Evolutionary conservation across 768 basidiomycete genomes (phyloP).

Genomic region (Auricularia sp.): DNA sequence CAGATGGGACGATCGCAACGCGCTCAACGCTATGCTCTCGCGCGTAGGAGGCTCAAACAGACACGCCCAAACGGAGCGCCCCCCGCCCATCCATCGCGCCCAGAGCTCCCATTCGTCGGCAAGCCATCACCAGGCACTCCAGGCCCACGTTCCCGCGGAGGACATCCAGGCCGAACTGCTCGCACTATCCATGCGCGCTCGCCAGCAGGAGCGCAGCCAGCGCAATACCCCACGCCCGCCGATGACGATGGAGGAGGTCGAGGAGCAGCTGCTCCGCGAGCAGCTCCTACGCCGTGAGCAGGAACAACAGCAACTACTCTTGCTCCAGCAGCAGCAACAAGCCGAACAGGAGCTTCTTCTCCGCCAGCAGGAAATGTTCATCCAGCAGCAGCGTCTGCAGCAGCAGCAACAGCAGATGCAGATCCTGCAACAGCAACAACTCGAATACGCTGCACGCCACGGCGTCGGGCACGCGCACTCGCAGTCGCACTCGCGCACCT

Average conservation of each 20-base stretch:
- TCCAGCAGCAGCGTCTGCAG: conserved; percentile 39
- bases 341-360: conserved; percentile 2
- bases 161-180: conserved; percentile 83
- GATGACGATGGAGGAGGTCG: conserved; percentile 44
- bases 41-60: conserved; percentile 2
- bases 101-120: conserved; percentile 14
- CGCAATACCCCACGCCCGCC: conserved; percentile 14
- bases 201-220: conserved; percentile 15
- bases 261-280: conserved; percentile 41
- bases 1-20: conserved; percentile 1
- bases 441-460: conserved; percentile 21
- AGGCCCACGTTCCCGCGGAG: conserved; percentile 45
- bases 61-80: conserved; percentile 20
- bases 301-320: background rate
- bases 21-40: conserved; percentile 5
- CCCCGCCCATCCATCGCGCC: conserved; percentile 22
- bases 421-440: conserved; percentile 26
- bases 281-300: background rate
- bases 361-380: background rate
- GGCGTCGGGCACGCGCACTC: conserved; percentile 12
- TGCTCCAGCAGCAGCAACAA: background rate
- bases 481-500: conserved; percentile 26
- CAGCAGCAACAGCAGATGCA: conserved; percentile 16
- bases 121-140: conserved; percentile 6
- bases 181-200: conserved; percentile 31